phyloP scores from a whole-genome alignment of 1,139 yeast genomes.

The Magnusiomyces magnusii region DNA sequence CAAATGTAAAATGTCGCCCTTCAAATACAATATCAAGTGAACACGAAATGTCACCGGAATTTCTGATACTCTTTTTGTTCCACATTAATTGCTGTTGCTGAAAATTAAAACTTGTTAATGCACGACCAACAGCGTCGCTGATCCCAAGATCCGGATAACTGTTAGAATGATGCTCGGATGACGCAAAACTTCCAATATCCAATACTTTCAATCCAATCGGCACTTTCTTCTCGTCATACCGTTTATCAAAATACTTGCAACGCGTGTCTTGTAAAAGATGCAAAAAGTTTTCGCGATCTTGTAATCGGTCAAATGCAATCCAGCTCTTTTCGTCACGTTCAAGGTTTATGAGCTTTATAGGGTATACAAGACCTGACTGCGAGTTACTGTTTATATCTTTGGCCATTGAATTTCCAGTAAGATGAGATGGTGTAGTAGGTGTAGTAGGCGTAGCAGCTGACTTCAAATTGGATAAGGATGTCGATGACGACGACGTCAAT shows the following conservation, averaged over 20 bases:
- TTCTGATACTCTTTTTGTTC: neutral
- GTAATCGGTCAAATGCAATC: slow-evolving; percentile 10
- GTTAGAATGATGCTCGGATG: slow-evolving; percentile 3
- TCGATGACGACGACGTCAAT: neutral
- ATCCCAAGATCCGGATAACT: neutral
- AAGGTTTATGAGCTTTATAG: slow-evolving; percentile 12
- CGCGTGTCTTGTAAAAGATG: slow-evolving; percentile 10
- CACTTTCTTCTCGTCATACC: neutral
- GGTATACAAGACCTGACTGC: slow-evolving; percentile 11
- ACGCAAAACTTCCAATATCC: slow-evolving; percentile 7
- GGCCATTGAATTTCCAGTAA: slow-evolving; percentile 1
- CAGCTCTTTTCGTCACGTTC: slow-evolving; percentile 11
- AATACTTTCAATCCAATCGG: slow-evolving; percentile 7
- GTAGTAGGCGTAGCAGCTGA: neutral
- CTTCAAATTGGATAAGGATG: neutral
- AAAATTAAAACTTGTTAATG: neutral
- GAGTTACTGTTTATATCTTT: neutral
- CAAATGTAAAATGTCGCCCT: slow-evolving; percentile 6
- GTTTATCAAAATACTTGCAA: slow-evolving; percentile 3
- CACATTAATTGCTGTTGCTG: neutral
- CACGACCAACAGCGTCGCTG: slow-evolving; percentile 4
- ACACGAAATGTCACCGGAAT: slow-evolving; percentile 7
- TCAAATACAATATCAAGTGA: slow-evolving; percentile 9
- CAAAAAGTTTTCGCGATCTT: slow-evolving; percentile 14
- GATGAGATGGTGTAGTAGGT: neutral